These are phyloP conservation scores for Pterocarpus santalinus DNA, from an alignment of 306 rosid genomes.

Conservation along the genomic window DNA sequence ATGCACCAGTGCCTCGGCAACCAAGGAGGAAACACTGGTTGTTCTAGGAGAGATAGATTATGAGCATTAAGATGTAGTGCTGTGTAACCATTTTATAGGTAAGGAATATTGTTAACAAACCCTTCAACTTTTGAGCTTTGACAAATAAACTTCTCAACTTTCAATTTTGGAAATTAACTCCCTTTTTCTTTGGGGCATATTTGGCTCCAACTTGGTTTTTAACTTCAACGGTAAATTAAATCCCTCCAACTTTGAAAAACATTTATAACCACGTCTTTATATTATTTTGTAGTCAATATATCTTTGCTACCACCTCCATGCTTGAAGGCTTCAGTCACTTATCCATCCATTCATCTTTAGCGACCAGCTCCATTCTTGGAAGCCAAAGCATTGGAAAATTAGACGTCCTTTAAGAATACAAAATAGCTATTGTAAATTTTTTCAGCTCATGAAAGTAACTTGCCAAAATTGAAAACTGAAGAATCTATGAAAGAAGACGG, in stretches of 20 bases:
- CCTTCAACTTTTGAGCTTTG: neutral
- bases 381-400: neutral
- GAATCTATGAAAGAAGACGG: neutral
- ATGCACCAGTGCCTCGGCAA: constrained; percentile 59
- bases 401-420: neutral
- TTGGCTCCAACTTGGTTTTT: constrained; percentile 12
- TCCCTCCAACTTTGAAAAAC: neutral
- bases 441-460: neutral
- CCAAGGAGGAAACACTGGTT: constrained; percentile 83
- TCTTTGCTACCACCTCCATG: neutral
- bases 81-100: neutral
- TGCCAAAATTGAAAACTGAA: constrained; percentile 6
- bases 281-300: neutral
- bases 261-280: neutral
- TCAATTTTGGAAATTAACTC: neutral
- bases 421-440: neutral
- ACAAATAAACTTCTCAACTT: constrained; percentile 6
- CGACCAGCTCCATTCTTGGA: neutral
- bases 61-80: neutral
- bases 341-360: neutral
- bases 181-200: neutral
- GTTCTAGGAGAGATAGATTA: constrained; percentile 54
- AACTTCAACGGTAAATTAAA: neutral
- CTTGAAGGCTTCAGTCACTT: constrained; percentile 8
- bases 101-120: neutral